Percentiles rank a stretch among this genome's conserved stretches.
These are phyloP conservation scores for Amanita muscaria DNA, from an alignment of 768 basidiomycete species.

Conservation along the genomic window DNA sequence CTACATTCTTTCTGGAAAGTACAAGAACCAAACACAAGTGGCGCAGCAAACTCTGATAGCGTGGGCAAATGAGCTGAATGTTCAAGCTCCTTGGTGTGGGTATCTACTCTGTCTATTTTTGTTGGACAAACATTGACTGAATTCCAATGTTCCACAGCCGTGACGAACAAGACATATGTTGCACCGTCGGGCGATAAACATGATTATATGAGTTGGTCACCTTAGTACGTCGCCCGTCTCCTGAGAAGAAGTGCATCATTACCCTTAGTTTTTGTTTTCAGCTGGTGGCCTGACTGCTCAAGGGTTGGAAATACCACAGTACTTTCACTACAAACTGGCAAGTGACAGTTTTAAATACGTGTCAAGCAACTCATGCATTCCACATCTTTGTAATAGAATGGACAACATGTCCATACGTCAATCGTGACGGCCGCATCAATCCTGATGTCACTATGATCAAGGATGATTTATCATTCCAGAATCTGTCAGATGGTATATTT, in stretches of 20 bases:
- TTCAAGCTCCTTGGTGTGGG: slow-evolving; percentile 49
- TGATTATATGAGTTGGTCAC: slow-evolving; percentile 65
- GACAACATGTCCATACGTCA: slow-evolving; percentile 47
- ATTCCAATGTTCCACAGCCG: slow-evolving; percentile 24
- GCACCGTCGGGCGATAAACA: slow-evolving; percentile 47
- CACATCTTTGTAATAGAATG: slow-evolving; percentile 28
- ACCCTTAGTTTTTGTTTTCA: slow-evolving; percentile 13
- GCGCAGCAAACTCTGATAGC: slow-evolving; percentile 37
- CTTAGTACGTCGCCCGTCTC: slow-evolving; percentile 38
- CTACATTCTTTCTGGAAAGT: slow-evolving; percentile 35
- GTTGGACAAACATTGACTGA: neutral
- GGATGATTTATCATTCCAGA: slow-evolving; percentile 45
- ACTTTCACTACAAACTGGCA: slow-evolving; percentile 44
- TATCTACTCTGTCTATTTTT: slow-evolving; percentile 8
- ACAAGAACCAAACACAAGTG: slow-evolving; percentile 30
- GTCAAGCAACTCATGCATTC: neutral
- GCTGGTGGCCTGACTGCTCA: slow-evolving; percentile 59
- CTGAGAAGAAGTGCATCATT: neutral
- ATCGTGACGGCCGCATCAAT: slow-evolving; percentile 54
- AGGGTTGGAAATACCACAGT: slow-evolving; percentile 48
- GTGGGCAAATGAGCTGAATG: slow-evolving; percentile 38
- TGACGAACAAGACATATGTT: slow-evolving; percentile 36
- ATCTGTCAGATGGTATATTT: slow-evolving; percentile 49
- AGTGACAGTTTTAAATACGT: slow-evolving; percentile 4
- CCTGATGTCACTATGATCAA: slow-evolving; percentile 52